Conservation (phyloP, 495 filamentous ascomycete genomes). For the Cercophora newfieldiana region DNA sequence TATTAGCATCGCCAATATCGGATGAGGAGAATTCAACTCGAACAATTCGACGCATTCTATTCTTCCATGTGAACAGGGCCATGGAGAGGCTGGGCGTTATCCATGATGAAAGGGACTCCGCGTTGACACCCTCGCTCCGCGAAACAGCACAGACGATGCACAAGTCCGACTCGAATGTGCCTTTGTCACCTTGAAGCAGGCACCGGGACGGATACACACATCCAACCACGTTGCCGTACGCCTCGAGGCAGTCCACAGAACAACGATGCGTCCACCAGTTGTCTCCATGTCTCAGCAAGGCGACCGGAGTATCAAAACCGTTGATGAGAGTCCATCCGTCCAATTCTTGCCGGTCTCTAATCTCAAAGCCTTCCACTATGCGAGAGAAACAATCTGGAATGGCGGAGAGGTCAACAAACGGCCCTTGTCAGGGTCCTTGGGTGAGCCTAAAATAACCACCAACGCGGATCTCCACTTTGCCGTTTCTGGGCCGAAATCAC, state of each 20-base stretch:
- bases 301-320: too few relatives aligned
- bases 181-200: neutral
- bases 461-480: neutral
- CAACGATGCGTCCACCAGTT: too few relatives aligned
- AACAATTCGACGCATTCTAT: slow-evolving; percentile 24
- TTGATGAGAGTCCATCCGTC: too few relatives aligned
- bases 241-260: neutral
- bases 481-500: neutral
- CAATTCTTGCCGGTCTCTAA: too few relatives aligned
- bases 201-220: neutral
- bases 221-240: neutral
- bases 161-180: neutral
- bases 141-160: neutral
- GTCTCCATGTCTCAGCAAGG: too few relatives aligned
- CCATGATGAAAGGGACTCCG: neutral
- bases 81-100: neutral
- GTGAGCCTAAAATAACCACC: neutral
- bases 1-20: slow-evolving; percentile 30
- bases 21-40: slow-evolving; percentile 23
- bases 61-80: slow-evolving; percentile 25
- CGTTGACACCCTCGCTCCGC: neutral
- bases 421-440: neutral
- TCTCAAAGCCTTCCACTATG: too few relatives aligned
- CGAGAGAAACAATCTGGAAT: neutral
- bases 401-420: neutral